phyloP scores from a whole-genome alignment of 495 filamentous ascomycete species.

The Durotheca rogersii region DNA sequence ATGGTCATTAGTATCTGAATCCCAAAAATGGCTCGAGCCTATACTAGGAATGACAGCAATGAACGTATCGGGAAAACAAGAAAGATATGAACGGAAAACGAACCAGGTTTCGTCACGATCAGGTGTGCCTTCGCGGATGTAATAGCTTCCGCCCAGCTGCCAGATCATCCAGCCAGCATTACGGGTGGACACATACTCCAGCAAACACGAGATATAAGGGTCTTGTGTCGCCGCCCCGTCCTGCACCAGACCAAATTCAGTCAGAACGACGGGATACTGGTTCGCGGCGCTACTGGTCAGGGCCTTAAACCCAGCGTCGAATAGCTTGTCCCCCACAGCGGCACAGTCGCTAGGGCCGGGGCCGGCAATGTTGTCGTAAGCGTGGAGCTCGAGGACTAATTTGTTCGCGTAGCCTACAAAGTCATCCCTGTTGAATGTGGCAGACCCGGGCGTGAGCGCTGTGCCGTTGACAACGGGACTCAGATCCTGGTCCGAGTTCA shows the following conservation, averaged over 20 bases:
- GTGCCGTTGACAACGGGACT: slow-evolving; percentile 46
- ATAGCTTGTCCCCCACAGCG: slow-evolving; percentile 48
- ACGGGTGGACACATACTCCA: slow-evolving; percentile 45
- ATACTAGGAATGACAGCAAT: neutral
- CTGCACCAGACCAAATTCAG: slow-evolving; percentile 52
- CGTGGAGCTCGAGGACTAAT: slow-evolving; percentile 62
- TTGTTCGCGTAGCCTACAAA: slow-evolving; percentile 49
- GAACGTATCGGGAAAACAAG: neutral
- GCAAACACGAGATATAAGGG: slow-evolving; percentile 50
- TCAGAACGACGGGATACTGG: slow-evolving; percentile 49
- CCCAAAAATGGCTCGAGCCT: no score
- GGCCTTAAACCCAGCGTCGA: slow-evolving; percentile 56
- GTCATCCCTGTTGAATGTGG: slow-evolving; percentile 45
- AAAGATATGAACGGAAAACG: slow-evolving; percentile 11
- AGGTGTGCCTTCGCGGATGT: slow-evolving; percentile 49
- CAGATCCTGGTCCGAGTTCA: slow-evolving; percentile 54
- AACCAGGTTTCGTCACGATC: slow-evolving; percentile 54
- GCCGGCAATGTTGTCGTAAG: slow-evolving; percentile 50
- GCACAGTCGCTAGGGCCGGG: slow-evolving; percentile 48
- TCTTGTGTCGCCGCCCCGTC: slow-evolving; percentile 39
- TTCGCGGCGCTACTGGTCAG: slow-evolving; percentile 50
- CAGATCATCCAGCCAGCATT: slow-evolving; percentile 59
- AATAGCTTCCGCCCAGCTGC: slow-evolving; percentile 58
- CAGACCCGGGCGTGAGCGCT: slow-evolving; percentile 42
- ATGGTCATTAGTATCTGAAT: slow-evolving; percentile 1